Percentiles rank a stretch among this genome's conserved stretches.
Evolutionary conservation across 768 basidiomycete genomes (phyloP).

Genomic region (Vararia minispora): DNA sequence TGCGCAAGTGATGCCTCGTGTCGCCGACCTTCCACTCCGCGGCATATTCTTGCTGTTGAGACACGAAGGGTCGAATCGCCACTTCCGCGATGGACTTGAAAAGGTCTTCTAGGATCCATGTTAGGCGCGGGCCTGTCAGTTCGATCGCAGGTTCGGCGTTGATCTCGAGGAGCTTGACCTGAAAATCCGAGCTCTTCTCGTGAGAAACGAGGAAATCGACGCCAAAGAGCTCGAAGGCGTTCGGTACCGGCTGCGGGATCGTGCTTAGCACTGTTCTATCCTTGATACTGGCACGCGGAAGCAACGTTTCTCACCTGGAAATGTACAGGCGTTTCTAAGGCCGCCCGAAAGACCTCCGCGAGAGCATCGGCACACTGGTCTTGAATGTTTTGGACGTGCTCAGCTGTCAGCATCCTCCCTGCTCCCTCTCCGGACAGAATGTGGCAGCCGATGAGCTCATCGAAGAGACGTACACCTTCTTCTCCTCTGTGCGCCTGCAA

Average conservation of each 20-base stretch:
- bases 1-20: constrained; percentile 41
- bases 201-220: constrained; percentile 80
- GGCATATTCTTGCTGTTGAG: constrained; percentile 11
- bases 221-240: constrained; percentile 93
- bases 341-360: constrained; percentile 79
- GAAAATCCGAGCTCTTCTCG: constrained; percentile 22
- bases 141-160: constrained; percentile 97
- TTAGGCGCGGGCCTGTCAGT: constrained; percentile 74
- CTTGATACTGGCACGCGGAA: constrained; percentile 12
- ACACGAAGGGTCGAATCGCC: constrained; percentile 61
- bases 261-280: not conserved
- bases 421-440: constrained; percentile 28
- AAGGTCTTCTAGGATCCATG: constrained; percentile 72
- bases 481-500: constrained; percentile 63
- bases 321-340: constrained; percentile 67
- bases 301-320: too few species aligned
- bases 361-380: constrained; percentile 54
- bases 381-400: constrained; percentile 41
- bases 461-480: constrained; percentile 62
- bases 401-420: constrained; percentile 17
- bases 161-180: constrained; percentile 76
- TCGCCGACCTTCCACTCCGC: constrained; percentile 45
- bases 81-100: constrained; percentile 60
- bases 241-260: constrained; percentile 58
- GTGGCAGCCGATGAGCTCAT: constrained; percentile 63